Base-by-base conservation (phyloP, 2,329 filamentous ascomycete species). In the Epichloe brachyelytri region DNA sequence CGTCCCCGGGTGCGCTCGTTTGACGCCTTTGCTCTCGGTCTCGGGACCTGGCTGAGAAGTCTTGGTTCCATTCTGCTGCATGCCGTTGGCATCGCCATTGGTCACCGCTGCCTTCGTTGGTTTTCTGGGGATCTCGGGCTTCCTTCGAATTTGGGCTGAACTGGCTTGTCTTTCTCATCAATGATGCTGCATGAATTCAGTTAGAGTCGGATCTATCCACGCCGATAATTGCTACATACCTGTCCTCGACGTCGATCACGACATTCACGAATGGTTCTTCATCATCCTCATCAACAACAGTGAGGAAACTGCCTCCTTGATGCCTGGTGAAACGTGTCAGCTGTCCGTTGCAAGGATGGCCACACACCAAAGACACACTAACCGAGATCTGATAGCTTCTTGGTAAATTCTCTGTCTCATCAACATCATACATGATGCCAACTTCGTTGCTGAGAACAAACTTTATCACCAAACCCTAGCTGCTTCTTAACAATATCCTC, bases 341-440 rank as follows among this genome's bases (percentile, higher is more conserved):
- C 36, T 30, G 15, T 47, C 11, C 6, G 17, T 39, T 12, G 22
- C 46, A 14, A 17, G 17, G 15, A 19, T 19, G n/a, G 3, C 36
- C 5, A 20, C 19, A 11, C 22, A 30, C 20, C 30, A 10, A 6
- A 19, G 19, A 14, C 33, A 36, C 17, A 39, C 70, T 59, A 71
- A 79, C 80, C 86, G 8, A 96, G 75, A 19, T 95, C 86, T 26
- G 68, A 74, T 48, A 98, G 76, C 54, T 85, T 89, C 71, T 88
- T 94, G 1, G 67, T 1, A 97, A 71, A 60, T 96, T 94, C 52
- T 94, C 87, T 4, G 88, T 88, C 60, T 95, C 80, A 51, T 97
- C 93, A 0, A 83, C 79, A 60, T 97, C 93, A 60, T 95, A 97
- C 41, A 97, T 75, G n/a, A 90, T 74, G 48, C 84, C 84, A 10